A percentile compares a stretch with the other conserved stretches of the same genome.
Conservation (phyloP, 202 grass and related monocot species). For the Saccharum hybrid region DNA sequence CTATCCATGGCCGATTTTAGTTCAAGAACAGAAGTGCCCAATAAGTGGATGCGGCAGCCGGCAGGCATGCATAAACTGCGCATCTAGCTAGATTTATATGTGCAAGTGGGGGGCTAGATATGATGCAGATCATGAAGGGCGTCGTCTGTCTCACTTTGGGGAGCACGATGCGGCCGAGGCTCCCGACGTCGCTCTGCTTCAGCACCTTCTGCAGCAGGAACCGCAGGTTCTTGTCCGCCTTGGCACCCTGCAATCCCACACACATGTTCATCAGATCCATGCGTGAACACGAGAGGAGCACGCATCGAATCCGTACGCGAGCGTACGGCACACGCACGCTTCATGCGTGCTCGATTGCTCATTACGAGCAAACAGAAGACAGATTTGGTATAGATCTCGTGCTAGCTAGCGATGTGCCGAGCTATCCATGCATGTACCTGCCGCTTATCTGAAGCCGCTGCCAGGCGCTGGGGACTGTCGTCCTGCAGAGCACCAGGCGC, state of each 20-base stretch:
- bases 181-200: slow-evolving; percentile 95
- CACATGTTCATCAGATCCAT: slow-evolving; percentile 36
- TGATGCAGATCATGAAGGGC: neutral
- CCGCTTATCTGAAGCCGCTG: slow-evolving; percentile 50
- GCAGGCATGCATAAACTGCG: neutral
- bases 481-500: slow-evolving; percentile 18
- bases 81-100: slow-evolving; percentile 7
- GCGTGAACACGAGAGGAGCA: neutral
- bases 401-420: slow-evolving; percentile 26
- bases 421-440: slow-evolving; percentile 70
- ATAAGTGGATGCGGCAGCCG: slow-evolving; percentile 5
- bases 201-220: slow-evolving; percentile 95
- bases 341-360: slow-evolving; percentile 4
- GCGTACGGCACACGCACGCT: neutral
- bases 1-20: slow-evolving; percentile 13
- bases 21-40: neutral
- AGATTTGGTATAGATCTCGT: slow-evolving; percentile 33
- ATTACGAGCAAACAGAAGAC: neutral
- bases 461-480: slow-evolving; percentile 20
- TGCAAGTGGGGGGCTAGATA: slow-evolving; percentile 39
- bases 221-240: slow-evolving; percentile 78
- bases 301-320: slow-evolving; percentile 5
- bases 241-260: slow-evolving; percentile 47
- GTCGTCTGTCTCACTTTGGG: slow-evolving; percentile 75
- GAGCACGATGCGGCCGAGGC: slow-evolving; percentile 92